Base-by-base conservation (phyloP, 495 filamentous ascomycete genomes). In the Neurospora terricola region DNA sequence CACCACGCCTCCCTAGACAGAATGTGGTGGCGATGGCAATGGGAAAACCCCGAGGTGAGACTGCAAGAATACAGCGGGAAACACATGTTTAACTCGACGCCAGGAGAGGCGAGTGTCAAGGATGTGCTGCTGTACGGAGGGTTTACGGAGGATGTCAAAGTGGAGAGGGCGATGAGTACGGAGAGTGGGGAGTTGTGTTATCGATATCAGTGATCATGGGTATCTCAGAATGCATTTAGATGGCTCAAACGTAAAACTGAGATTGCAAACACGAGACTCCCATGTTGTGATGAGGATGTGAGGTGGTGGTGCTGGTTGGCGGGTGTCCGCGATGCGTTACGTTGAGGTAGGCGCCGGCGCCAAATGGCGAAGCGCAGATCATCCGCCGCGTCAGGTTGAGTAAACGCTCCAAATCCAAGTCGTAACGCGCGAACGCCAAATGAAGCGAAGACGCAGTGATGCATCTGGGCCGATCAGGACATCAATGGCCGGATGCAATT, bases 61-160 rank as follows among this genome's bases (percentile, higher is more conserved):
- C 39, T 71, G 5, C 0, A 1, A 16, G 70, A 54, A 0, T 71
- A 71, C 34, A 43, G 34, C 38, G 70, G 70, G 27, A 71, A 66
- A 43, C 70, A 71, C 70, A 71, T 71, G 70, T 71, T 59, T 7
- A 71, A 71, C 30, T 71, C 70, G 21, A 48, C 70, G 4, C 38
- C 39, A 5, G 70, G 42, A n/a, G 42, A 71, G 21, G 70, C 70
- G 18, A 71, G 23, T 12, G 16, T 71, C 18, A 38, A 14, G 14
- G 70, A 71, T 21, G 18, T n/a, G 37, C 34, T 71, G 14, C 21
- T 71, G 70, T 71, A 71, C 62, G 70, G 38, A 14, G 70, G 70
- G 40, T 71, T 71, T 71, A 54, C 70, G 2, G 14, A 66, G 11
- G 70, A 71, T 59, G 70, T 71, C 6, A 6, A 11, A 6, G 70